These are phyloP conservation scores for Trapa incisa DNA, from an alignment of 345 rosid species.

Conservation along the genomic window DNA sequence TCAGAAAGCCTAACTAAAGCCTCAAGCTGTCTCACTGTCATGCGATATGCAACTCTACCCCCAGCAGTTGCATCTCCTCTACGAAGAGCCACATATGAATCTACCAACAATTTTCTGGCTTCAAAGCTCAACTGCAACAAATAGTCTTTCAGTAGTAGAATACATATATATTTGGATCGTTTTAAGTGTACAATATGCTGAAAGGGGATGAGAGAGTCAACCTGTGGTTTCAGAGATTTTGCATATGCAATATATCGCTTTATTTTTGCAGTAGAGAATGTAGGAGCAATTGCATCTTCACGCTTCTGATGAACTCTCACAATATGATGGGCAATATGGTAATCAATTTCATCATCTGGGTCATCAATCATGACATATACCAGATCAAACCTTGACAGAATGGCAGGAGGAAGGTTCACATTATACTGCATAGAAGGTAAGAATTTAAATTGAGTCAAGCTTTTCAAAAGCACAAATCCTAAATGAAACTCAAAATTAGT, in stretches of 20 bases:
- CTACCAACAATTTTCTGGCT: constrained; percentile 73
- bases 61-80: constrained; percentile 82
- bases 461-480: not conserved
- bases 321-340: constrained; percentile 87
- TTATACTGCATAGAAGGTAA: constrained; percentile 45
- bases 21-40: constrained; percentile 96
- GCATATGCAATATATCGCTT: constrained; percentile 89
- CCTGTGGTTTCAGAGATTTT: constrained; percentile 89
- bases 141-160: not conserved
- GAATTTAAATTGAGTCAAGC: not conserved
- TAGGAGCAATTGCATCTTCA: constrained; percentile 81
- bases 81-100: constrained; percentile 82
- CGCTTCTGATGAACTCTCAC: constrained; percentile 89
- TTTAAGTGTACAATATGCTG: not conserved
- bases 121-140: constrained; percentile 58
- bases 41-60: constrained; percentile 84
- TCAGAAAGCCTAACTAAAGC: constrained; percentile 85
- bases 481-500: constrained; percentile 3
- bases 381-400: constrained; percentile 94
- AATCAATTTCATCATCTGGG: constrained; percentile 85
- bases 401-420: constrained; percentile 91
- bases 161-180: not conserved
- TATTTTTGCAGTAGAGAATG: constrained; percentile 71
- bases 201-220: constrained; percentile 11
- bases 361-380: constrained; percentile 93